phyloP scores from a whole-genome alignment of 1,284 basidiomycete species.

The Rhodotorula sp. region DNA sequence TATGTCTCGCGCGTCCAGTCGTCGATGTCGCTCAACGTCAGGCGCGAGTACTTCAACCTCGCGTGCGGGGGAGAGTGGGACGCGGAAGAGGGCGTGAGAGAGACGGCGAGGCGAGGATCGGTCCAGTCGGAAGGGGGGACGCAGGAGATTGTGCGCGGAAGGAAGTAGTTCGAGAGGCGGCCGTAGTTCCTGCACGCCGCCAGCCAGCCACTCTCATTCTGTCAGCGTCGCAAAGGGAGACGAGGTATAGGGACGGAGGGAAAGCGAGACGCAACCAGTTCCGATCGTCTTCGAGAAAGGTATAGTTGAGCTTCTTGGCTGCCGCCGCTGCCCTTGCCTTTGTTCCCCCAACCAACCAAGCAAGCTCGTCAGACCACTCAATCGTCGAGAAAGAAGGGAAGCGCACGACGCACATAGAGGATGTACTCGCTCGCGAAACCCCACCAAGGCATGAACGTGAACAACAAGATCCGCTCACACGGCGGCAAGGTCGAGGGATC shows the following conservation, averaged over 20 bases:
- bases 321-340: conserved; percentile 17
- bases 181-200: conserved; percentile 26
- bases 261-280: conserved; percentile 12
- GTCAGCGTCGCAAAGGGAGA: background rate
- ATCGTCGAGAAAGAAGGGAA: too few relatives aligned
- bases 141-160: conserved; percentile 11
- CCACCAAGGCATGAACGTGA: conserved; percentile 34
- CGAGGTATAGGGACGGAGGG: too few relatives aligned
- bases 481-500: conserved; percentile 5
- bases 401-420: conserved; percentile 31
- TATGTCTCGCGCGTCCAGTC: conserved; percentile 29
- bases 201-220: too few relatives aligned
- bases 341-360: rapidly evolving
- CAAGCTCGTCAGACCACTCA: too few relatives aligned
- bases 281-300: conserved; percentile 25
- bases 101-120: conserved; percentile 17
- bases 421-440: conserved; percentile 34
- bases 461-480: conserved; percentile 23
- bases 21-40: conserved; percentile 21
- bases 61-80: background rate
- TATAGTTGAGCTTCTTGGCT: conserved; percentile 25
- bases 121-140: conserved; percentile 27
- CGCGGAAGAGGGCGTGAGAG: conserved; percentile 1
- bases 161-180: conserved; percentile 26
- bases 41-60: conserved; percentile 18